Conservation (phyloP, 768 basidiomycete species). For the Serendipita vermifera region DNA sequence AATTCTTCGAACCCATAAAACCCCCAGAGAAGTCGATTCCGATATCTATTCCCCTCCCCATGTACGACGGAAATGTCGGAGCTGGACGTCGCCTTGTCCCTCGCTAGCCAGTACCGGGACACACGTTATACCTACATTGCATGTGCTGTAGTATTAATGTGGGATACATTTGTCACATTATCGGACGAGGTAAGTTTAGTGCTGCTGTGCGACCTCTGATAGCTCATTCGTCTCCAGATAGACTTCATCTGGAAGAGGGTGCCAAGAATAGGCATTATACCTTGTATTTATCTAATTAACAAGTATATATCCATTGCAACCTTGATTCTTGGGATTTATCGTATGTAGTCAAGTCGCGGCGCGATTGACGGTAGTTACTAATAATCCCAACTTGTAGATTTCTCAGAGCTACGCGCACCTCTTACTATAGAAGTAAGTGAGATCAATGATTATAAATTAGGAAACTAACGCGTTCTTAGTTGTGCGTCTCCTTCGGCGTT, state of each 20-base stretch:
- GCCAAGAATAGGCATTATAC: neutral
- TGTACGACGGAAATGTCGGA: too few species aligned
- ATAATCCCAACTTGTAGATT: neutral
- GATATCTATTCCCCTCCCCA: too few species aligned
- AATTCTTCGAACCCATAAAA: too few species aligned
- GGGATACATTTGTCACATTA: neutral
- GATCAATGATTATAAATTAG: neutral
- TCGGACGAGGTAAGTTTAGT: neutral
- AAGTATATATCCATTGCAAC: neutral
- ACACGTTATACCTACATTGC: too few species aligned
- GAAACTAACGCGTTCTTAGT: neutral
- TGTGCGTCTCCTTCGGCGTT: too few species aligned
- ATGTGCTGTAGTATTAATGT: neutral
- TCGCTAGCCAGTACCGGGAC: too few species aligned
- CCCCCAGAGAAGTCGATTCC: too few species aligned
- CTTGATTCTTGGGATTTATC: neutral
- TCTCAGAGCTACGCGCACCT: neutral
- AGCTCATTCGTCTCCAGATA: neutral
- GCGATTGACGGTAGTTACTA: neutral
- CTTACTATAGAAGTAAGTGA: neutral
- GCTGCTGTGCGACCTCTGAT: neutral
- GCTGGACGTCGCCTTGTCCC: too few species aligned
- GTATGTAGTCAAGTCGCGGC: neutral
- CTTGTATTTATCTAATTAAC: neutral
- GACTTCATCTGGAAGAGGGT: neutral